Percentiles rank a stretch among this genome's conserved stretches.
phyloP scores from a whole-genome alignment of 768 basidiomycete genomes.

The Psilocybe subaeruginosa region DNA sequence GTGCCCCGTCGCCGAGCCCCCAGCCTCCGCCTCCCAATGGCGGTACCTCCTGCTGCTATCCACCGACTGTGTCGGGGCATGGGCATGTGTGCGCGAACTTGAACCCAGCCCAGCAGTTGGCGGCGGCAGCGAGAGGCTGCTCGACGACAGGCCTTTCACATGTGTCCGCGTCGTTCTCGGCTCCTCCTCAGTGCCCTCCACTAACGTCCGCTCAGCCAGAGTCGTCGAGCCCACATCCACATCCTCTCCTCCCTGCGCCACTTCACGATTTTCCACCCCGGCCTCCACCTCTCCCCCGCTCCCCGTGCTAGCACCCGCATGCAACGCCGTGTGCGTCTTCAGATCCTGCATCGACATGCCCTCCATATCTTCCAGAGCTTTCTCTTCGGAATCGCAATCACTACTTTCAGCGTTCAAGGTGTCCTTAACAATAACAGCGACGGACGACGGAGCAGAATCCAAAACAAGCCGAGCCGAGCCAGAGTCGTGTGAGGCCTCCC shows the following conservation, averaged over 20 bases:
- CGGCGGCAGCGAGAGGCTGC: constrained; percentile 16
- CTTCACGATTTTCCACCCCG: background rate
- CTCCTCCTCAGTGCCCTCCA: constrained; percentile 17
- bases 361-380: background rate
- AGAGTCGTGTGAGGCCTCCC: too few species aligned
- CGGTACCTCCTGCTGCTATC: background rate
- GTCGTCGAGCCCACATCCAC: constrained; percentile 7
- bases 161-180: constrained; percentile 13
- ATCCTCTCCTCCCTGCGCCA: constrained; percentile 18
- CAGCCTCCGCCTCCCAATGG: background rate
- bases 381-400: too few species aligned
- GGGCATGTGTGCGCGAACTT: background rate
- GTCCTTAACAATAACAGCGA: too few species aligned
- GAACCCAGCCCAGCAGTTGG: background rate
- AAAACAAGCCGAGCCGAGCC: too few species aligned
- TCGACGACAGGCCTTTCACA: constrained; percentile 20
- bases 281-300: background rate
- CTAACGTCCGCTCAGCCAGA: constrained; percentile 28
- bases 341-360: too few species aligned
- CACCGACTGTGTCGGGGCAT: constrained; percentile 4
- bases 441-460: too few species aligned
- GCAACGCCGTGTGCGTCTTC: too few species aligned
- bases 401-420: too few species aligned
- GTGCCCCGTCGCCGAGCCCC: background rate
- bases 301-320: background rate